Evolutionary conservation across 345 rosid species (phyloP), one percentile per base, ranked within the genome.

Genomic region (Euclidium syriacum): DNA sequence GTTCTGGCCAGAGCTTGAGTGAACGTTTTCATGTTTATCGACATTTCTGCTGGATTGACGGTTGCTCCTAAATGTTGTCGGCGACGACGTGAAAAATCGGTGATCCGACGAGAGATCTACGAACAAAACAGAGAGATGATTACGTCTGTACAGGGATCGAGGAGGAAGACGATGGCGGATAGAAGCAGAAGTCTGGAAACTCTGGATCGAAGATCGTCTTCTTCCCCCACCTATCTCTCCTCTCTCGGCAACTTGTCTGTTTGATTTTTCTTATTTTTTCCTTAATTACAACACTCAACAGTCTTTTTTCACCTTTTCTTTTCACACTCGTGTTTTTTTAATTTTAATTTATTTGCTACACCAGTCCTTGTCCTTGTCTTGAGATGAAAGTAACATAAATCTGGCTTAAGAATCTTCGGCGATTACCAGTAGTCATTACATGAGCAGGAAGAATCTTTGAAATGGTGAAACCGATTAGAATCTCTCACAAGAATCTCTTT

Each of bases 1-100:
- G 99, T 85, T 72, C 90, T 94, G 3, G 99, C 99, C n/a, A 94
- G 73, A 53, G 99, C 97, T 75, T 90, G 91, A 7, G 97, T 85
- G 22, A 94, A 62, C 32, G 90, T 74, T 74, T 84, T 94, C 97
- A 94, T 94, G 75, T 94, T 94, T 40, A 94, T 73, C 44, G 99
- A 81, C 99, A 94, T 94, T 50, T 62, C 50, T 32, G 9, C 42
- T 48, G 58, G 17, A 17, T 41, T 10, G 22, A 44, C 23, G 10
- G 15, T 54, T 23, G 26, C 33, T 51, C 18, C 17, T 43, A 9
- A 38, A 42, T 42, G 67, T 26, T 25, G 63, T 33, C 73, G 54
- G 60, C 53, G 40, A 29, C 42, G 44, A 47, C 8, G 52, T 12
- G 5, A 11, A n/a, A 7, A 43, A 46, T 40, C 12, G 10, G 33